Conservation (phyloP, 208 protist species). For the Leishmania mexicana region DNA sequence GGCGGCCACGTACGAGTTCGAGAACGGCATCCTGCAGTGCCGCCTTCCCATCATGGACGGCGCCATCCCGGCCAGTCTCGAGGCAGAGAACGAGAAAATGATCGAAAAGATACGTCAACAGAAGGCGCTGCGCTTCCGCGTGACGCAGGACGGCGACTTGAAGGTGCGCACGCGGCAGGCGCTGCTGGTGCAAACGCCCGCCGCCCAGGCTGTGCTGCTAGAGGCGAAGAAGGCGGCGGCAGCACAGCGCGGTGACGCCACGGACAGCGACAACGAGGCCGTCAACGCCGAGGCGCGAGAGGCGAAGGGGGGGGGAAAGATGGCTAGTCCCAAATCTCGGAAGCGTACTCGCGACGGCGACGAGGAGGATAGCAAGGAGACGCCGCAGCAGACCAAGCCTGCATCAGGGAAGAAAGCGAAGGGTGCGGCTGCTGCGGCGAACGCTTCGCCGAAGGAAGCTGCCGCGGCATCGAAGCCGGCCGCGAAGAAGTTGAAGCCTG, state of each 20-base stretch:
- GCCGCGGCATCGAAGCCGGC: not conserved
- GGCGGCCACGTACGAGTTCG: constrained; percentile 56
- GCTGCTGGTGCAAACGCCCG: constrained; percentile 49
- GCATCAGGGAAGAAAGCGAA: not conserved
- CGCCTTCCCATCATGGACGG: constrained; percentile 70
- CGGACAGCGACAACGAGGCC: not conserved
- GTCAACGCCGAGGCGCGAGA: not conserved
- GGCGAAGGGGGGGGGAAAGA: not conserved
- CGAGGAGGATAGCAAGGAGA: not conserved
- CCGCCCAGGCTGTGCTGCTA: constrained; percentile 23
- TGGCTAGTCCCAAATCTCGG: not conserved
- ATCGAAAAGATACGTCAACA: constrained; percentile 60
- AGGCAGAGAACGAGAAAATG: constrained; percentile 54
- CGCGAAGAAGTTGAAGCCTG: constrained; percentile 21
- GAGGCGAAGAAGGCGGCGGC: constrained; percentile 27
- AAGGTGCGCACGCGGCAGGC: constrained; percentile 76
- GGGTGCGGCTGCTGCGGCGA: not conserved
- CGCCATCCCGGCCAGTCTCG: constrained; percentile 47
- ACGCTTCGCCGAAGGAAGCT: constrained; percentile 8
- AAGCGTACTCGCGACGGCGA: constrained; percentile 2
- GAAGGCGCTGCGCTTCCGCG: constrained; percentile 73
- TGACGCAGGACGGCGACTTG: constrained; percentile 72
- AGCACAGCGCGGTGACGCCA: not conserved
- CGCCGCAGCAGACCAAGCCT: not conserved
- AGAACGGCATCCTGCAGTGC: constrained; percentile 67